Conservation (phyloP, 2,329 filamentous ascomycete genomes). For the Colletotrichum tabaci region DNA sequence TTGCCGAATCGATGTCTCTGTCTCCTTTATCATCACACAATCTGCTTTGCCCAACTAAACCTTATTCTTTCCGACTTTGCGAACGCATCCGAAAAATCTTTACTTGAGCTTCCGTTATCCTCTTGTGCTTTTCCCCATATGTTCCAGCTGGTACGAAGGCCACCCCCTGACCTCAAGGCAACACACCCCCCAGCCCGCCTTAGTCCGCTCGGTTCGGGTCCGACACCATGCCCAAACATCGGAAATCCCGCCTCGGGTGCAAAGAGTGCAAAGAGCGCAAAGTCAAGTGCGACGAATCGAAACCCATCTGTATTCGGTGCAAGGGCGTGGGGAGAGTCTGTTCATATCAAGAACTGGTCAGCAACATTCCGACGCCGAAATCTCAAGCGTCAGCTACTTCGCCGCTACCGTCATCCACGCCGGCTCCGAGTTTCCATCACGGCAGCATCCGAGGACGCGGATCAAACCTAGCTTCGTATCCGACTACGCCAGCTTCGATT, state of each 20-base stretch:
- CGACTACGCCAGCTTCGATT: background rate
- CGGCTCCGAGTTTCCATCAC: slow-evolving; percentile 52
- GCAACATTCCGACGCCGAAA: background rate
- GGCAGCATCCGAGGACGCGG: background rate
- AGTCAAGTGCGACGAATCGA: slow-evolving; percentile 60
- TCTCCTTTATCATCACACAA: background rate
- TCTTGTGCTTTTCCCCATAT: background rate
- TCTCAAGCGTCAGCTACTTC: background rate
- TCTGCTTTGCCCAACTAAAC: background rate
- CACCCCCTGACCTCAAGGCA: background rate
- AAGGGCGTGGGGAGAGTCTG: slow-evolving; percentile 54
- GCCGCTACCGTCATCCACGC: slow-evolving; percentile 46
- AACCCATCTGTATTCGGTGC: slow-evolving; percentile 58
- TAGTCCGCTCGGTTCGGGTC: background rate
- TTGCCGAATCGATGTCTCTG: background rate
- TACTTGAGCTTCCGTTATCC: no score
- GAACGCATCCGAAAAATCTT: no score
- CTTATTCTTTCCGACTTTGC: background rate
- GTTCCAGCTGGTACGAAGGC: no score
- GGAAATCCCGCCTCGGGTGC: slow-evolving; percentile 58
- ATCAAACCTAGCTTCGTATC: background rate
- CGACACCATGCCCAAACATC: slow-evolving; percentile 45
- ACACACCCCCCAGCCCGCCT: background rate
- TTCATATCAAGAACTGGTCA: slow-evolving; percentile 45
- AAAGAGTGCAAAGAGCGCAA: slow-evolving; percentile 57